Conservation (phyloP, 2,329 filamentous ascomycete species). For the Pseudogymnoascus sp. region DNA sequence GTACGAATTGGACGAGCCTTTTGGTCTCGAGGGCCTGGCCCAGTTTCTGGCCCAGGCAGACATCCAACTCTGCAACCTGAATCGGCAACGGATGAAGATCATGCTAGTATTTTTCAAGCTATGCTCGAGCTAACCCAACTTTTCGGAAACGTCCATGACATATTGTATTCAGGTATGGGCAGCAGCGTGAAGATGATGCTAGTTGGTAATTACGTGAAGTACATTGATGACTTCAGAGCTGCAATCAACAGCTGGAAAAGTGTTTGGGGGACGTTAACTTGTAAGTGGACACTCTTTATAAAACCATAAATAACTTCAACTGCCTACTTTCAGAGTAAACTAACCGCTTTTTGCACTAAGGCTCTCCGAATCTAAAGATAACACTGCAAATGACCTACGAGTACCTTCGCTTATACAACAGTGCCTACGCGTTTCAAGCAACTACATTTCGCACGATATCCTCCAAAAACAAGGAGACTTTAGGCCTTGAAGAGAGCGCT, state of each 20-base stretch:
- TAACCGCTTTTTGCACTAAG: slow-evolving; percentile 27
- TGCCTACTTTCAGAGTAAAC: not conserved
- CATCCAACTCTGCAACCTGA: slow-evolving; percentile 53
- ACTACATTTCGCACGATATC: slow-evolving; percentile 46
- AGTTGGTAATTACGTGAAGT: slow-evolving; percentile 65
- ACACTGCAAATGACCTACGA: slow-evolving; percentile 64
- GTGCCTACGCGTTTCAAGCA: slow-evolving; percentile 69
- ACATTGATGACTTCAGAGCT: slow-evolving; percentile 64
- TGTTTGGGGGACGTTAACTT: slow-evolving; percentile 58
- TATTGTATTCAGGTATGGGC: slow-evolving; percentile 63
- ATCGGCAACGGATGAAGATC: slow-evolving; percentile 54
- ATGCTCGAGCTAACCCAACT: slow-evolving; percentile 64
- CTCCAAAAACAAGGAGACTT: slow-evolving; percentile 19
- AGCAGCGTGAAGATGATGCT: slow-evolving; percentile 63
- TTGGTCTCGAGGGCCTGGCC: slow-evolving; percentile 66
- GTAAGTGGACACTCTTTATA: slow-evolving; percentile 32
- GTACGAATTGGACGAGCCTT: slow-evolving; percentile 66
- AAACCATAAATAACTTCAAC: not conserved
- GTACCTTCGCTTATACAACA: slow-evolving; percentile 65
- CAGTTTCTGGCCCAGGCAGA: slow-evolving; percentile 44
- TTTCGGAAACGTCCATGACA: slow-evolving; percentile 67
- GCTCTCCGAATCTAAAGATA: slow-evolving; percentile 57
- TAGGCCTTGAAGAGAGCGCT: slow-evolving; percentile 18
- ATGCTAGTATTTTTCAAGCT: slow-evolving; percentile 62
- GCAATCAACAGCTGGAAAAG: slow-evolving; percentile 65